Conservation (phyloP, 169 alveolate genomes). For the Plasmodium adleri region DNA sequence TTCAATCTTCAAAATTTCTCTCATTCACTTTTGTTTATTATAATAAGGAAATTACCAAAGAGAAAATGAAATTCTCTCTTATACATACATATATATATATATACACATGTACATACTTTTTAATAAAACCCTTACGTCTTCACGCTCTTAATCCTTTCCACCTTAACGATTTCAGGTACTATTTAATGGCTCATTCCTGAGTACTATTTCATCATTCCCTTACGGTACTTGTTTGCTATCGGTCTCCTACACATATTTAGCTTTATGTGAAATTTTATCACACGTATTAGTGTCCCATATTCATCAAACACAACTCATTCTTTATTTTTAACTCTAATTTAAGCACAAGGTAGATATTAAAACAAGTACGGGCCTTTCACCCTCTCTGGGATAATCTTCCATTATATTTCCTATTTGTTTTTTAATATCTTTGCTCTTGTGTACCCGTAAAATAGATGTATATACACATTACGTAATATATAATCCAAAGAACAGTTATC, state of each 20-base stretch:
- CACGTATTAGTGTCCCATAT: constrained; percentile 88
- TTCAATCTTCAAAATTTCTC: neutral
- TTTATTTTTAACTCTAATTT: too few species aligned
- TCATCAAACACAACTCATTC: constrained; percentile 82
- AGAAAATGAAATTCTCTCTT: constrained; percentile 12
- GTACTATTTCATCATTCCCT: constrained; percentile 95
- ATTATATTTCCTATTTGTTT: constrained; percentile 13
- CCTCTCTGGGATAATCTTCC: constrained; percentile 90
- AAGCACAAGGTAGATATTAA: neutral
- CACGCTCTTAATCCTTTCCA: constrained; percentile 79
- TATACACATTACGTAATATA: too few species aligned
- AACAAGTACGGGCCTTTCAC: constrained; percentile 91
- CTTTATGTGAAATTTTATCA: constrained; percentile 89
- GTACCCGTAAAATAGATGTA: too few species aligned
- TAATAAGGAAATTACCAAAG: constrained; percentile 19
- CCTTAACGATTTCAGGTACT: constrained; percentile 91
- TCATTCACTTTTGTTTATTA: constrained; percentile 40
- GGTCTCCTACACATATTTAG: constrained; percentile 93
- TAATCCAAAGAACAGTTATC: too few species aligned
- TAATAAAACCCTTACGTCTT: constrained; percentile 21
- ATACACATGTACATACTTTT: too few species aligned
- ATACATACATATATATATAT: neutral
- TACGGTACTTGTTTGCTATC: constrained; percentile 95
- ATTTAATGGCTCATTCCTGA: constrained; percentile 92
- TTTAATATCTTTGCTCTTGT: neutral